Percentiles rank a stretch among this genome's conserved stretches.
These are phyloP conservation scores for Marasmius fiardii DNA, from an alignment of 1,284 basidiomycete genomes.

Conservation along the genomic window DNA sequence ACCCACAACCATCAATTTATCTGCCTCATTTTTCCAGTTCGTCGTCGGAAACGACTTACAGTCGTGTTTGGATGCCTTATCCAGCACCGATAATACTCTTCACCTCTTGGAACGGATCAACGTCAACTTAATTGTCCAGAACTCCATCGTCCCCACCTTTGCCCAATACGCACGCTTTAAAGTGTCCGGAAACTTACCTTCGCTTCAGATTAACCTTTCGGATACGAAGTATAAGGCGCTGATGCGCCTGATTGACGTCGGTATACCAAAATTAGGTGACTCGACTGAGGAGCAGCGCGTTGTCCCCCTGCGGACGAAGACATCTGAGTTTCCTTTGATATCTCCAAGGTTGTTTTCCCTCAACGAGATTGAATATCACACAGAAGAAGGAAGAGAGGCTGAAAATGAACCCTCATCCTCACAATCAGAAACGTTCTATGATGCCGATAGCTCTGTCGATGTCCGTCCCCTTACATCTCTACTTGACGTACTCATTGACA, in stretches of 20 bases:
- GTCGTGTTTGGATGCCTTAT: slow-evolving; percentile 77
- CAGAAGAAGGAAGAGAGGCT: slow-evolving; percentile 64
- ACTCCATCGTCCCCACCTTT: slow-evolving; percentile 89
- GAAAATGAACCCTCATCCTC: slow-evolving; percentile 31
- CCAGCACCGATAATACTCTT: slow-evolving; percentile 56
- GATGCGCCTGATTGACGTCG: slow-evolving; percentile 91
- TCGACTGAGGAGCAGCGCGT: slow-evolving; percentile 29
- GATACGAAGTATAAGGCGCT: slow-evolving; percentile 95
- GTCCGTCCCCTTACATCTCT: slow-evolving; percentile 35
- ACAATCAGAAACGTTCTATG: slow-evolving; percentile 62
- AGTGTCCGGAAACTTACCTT: slow-evolving; percentile 87
- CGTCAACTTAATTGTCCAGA: slow-evolving; percentile 89
- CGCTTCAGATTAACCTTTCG: slow-evolving; percentile 90
- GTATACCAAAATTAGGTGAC: slow-evolving; percentile 83
- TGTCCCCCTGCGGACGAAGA: slow-evolving; percentile 21
- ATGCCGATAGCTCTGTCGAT: slow-evolving; percentile 59
- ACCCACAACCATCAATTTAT: slow-evolving; percentile 7
- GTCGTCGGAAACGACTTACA: slow-evolving; percentile 87
- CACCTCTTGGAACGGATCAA: slow-evolving; percentile 95
- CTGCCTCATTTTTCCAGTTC: slow-evolving; percentile 56
- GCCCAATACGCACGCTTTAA: slow-evolving; percentile 90
- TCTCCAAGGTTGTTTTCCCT: slow-evolving; percentile 48
- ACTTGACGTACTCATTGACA: neutral
- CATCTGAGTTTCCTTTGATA: slow-evolving; percentile 44
- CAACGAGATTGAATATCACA: slow-evolving; percentile 58